phyloP scores from a whole-genome alignment of 257 asterid genomes.

The Solanum raphanifolium region DNA sequence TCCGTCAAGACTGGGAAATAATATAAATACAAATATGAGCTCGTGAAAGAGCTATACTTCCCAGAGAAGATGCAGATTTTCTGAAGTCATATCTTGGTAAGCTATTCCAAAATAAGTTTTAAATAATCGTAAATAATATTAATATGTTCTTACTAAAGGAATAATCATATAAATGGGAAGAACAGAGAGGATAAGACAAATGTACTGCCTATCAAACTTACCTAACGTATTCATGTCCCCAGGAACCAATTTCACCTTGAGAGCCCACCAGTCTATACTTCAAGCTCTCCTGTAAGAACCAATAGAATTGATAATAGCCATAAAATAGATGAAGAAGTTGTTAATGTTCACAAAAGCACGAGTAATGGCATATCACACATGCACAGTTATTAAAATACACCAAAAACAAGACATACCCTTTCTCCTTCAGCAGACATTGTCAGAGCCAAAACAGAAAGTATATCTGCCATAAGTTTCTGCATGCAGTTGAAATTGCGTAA shows the following conservation, averaged over 20 bases:
- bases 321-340: neutral
- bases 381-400: neutral
- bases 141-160: neutral
- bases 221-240: conserved; percentile 99
- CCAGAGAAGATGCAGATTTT: neutral
- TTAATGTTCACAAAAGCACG: neutral
- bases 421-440: conserved; percentile 99
- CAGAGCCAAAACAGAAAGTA: conserved; percentile 93
- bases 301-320: neutral
- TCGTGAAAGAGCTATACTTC: neutral
- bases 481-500: neutral
- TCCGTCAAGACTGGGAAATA: neutral
- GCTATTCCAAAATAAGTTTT: neutral
- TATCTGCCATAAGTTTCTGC: conserved; percentile 84
- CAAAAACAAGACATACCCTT: conserved; percentile 41
- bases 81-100: neutral
- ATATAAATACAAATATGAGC: neutral
- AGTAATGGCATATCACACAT: neutral
- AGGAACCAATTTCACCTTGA: conserved; percentile 85
- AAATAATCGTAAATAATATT: neutral
- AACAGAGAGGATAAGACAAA: neutral
- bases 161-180: neutral
- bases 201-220: conserved; percentile 12
- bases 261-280: conserved; percentile 86
- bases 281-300: conserved; percentile 75